Percentiles rank a stretch among this genome's conserved stretches.
Conservation (phyloP, 805 yeast genomes). For the Candida coquimbonensis region DNA sequence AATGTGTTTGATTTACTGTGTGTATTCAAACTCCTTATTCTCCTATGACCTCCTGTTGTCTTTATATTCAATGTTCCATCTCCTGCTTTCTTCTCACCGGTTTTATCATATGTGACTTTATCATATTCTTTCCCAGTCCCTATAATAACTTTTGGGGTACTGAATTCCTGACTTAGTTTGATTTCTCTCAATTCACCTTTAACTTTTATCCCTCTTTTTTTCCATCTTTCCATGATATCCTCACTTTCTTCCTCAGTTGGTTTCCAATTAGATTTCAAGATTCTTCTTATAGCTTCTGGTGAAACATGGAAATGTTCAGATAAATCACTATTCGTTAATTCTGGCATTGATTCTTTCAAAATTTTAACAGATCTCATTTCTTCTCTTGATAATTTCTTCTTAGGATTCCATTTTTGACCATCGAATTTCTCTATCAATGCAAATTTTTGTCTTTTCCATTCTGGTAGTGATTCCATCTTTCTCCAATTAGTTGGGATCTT, state of each 20-base stretch:
- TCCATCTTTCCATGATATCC: conserved; percentile 45
- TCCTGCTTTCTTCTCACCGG: neutral
- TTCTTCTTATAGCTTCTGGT: conserved; percentile 78
- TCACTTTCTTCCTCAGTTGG: conserved; percentile 54
- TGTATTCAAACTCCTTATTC: conserved; percentile 9
- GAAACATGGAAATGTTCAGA: conserved; percentile 62
- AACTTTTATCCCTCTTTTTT: conserved; percentile 36
- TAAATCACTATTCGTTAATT: conserved; percentile 49
- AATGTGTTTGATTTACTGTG: conserved; percentile 1
- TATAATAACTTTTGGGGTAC: conserved; percentile 7
- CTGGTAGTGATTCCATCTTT: conserved; percentile 35
- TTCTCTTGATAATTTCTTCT: conserved; percentile 56
- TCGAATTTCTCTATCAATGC: conserved; percentile 57
- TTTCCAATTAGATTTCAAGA: conserved; percentile 68
- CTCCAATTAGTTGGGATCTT: conserved; percentile 45
- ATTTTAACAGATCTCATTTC: conserved; percentile 59
- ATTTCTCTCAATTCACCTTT: conserved; percentile 11
- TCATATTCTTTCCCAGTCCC: conserved; percentile 8
- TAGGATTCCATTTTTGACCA: conserved; percentile 58
- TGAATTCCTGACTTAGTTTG: neutral
- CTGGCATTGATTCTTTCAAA: conserved; percentile 51
- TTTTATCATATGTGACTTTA: conserved; percentile 3
- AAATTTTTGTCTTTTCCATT: conserved; percentile 66
- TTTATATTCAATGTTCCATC: neutral
- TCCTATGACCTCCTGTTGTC: conserved; percentile 4